A percentile compares a stretch with the other conserved stretches of the same genome.
Conservation (phyloP, 352 stramenopile species). For the Pythium sukuiense region DNA sequence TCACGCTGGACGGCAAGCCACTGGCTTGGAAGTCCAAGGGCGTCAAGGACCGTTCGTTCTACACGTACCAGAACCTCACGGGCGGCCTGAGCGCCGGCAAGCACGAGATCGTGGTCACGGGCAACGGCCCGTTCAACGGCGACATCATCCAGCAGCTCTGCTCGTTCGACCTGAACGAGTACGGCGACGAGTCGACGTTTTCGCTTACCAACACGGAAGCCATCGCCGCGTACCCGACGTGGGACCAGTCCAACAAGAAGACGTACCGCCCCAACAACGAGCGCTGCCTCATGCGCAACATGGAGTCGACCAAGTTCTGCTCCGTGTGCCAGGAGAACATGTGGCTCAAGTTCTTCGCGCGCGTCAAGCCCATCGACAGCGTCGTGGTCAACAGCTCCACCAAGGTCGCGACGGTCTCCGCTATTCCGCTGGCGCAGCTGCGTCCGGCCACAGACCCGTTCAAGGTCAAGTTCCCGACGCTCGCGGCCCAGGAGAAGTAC, state of each 20-base stretch:
- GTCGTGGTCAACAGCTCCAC: conserved; percentile 27
- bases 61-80: conserved; percentile 26
- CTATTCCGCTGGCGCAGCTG: conserved; percentile 33
- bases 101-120: conserved; percentile 32
- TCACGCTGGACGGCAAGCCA: conserved; percentile 31
- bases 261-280: conserved; percentile 35
- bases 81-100: conserved; percentile 24
- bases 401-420: conserved; percentile 22
- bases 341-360: conserved; percentile 36
- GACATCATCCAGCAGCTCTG: conserved; percentile 41
- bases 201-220: conserved; percentile 16
- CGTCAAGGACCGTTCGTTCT: conserved; percentile 35
- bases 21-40: conserved; percentile 31
- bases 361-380: conserved; percentile 36
- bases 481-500: conserved; percentile 33
- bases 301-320: conserved; percentile 38
- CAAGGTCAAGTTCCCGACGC: conserved; percentile 23
- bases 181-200: conserved; percentile 28
- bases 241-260: conserved; percentile 32
- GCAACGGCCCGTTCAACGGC: conserved; percentile 19
- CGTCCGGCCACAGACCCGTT: conserved; percentile 30
- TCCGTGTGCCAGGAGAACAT: conserved; percentile 42
- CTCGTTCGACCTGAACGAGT: conserved; percentile 35
- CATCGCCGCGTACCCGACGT: conserved; percentile 39
- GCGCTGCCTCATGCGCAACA: conserved; percentile 47